phyloP scores from a whole-genome alignment of 495 filamentous ascomycete species.

The Neurospora sp. region DNA sequence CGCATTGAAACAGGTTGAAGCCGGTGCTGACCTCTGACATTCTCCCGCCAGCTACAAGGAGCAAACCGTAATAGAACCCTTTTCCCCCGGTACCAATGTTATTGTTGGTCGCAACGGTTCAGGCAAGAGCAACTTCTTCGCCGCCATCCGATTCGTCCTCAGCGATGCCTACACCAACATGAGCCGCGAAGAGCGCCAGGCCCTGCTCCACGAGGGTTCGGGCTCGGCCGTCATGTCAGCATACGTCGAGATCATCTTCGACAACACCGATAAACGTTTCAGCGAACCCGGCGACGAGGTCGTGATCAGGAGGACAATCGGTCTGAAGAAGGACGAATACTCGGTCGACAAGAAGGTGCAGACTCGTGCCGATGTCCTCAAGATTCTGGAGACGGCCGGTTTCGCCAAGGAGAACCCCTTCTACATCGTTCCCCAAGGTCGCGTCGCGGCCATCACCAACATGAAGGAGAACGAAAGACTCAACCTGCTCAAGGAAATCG shows the following conservation, averaged over 20 bases:
- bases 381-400: conserved; percentile 88
- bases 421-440: conserved; percentile 96
- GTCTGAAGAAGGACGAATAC: conserved; percentile 97
- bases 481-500: conserved; percentile 89
- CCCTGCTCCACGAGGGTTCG: conserved; percentile 90
- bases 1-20: background rate
- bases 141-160: conserved; percentile 95
- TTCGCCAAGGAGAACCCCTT: conserved; percentile 98
- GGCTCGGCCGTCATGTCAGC: conserved; percentile 98
- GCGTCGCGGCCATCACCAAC: conserved; percentile 91
- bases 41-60: conserved; percentile 76
- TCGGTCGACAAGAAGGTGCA: conserved; percentile 92
- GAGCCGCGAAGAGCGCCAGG: conserved; percentile 90
- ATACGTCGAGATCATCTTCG: conserved; percentile 97
- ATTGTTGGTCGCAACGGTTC: conserved; percentile 99
- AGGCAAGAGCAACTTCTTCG: conserved; percentile 99
- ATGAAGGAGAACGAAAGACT: conserved; percentile 93
- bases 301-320: conserved; percentile 85
- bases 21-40: conserved; percentile 10
- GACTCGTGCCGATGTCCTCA: conserved; percentile 90
- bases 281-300: conserved; percentile 88
- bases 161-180: conserved; percentile 97
- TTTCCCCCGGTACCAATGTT: conserved; percentile 95
- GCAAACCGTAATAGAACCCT: conserved; percentile 96
- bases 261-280: conserved; percentile 94